Conservation (phyloP, 1,139 yeast genomes). For the Scheffersomyces insectosa region DNA sequence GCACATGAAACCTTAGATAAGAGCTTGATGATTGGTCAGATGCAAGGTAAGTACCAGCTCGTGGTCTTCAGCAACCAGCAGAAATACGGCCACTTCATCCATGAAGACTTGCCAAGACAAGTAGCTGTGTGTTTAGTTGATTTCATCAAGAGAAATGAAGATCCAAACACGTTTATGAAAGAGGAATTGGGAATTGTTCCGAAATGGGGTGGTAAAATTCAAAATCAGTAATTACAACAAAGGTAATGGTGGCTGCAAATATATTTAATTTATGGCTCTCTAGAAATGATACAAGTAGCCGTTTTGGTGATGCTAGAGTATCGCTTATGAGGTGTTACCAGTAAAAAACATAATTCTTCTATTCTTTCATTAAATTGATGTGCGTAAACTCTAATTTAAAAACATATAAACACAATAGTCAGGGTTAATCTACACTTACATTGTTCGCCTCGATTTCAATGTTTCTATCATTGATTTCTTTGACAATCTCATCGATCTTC, state of each 20-base stretch:
- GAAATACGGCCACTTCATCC: slow-evolving; percentile 84
- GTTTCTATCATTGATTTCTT: slow-evolving; percentile 44
- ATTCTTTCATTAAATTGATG: no score
- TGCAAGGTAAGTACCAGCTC: slow-evolving; percentile 94
- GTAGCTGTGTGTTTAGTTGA: slow-evolving; percentile 58
- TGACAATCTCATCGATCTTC: slow-evolving; percentile 79
- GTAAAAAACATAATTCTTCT: no score
- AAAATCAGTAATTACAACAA: slow-evolving; percentile 14
- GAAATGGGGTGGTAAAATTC: slow-evolving; percentile 54
- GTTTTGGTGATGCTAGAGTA: not conserved
- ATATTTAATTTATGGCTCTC: not conserved
- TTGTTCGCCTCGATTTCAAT: slow-evolving; percentile 21
- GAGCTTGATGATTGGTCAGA: slow-evolving; percentile 85
- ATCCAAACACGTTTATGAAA: slow-evolving; percentile 36
- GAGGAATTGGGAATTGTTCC: slow-evolving; percentile 44
- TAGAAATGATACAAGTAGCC: not conserved
- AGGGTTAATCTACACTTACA: slow-evolving; percentile 12
- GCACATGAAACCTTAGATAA: slow-evolving; percentile 90
- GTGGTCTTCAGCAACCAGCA: slow-evolving; percentile 66
- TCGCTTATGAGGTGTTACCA: not conserved
- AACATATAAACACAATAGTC: no score
- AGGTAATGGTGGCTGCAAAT: not conserved
- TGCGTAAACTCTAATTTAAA: no score
- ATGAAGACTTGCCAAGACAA: slow-evolving; percentile 81
- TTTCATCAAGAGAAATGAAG: slow-evolving; percentile 47